These are phyloP conservation scores for Backusella mclennaniae DNA, from an alignment of 192 early-diverging fungal species.

Conservation along the genomic window DNA sequence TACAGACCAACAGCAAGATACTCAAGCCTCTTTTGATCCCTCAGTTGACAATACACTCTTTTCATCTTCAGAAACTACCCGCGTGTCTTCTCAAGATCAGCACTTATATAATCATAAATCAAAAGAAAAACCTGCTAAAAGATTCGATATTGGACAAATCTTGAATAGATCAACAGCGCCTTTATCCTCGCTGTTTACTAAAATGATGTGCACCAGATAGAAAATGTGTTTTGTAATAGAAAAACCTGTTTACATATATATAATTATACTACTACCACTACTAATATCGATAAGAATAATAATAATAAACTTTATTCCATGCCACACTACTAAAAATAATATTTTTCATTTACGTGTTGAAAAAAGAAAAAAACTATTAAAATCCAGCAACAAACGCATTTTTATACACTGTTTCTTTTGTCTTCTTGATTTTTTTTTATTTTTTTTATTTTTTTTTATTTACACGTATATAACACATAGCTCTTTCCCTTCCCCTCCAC, in stretches of 20 bases:
- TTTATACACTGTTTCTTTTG: no score
- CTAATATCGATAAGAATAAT: neutral
- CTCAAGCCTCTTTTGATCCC: neutral
- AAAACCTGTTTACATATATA: neutral
- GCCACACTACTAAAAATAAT: no score
- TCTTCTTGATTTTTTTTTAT: neutral
- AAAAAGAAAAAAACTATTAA: neutral
- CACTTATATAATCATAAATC: neutral
- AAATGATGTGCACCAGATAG: neutral
- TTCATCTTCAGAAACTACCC: neutral
- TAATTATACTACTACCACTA: neutral
- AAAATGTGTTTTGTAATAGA: neutral
- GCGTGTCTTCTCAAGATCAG: neutral
- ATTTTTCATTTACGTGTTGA: neutral
- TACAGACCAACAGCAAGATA: neutral
- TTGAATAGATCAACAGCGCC: neutral
- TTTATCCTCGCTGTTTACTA: neutral
- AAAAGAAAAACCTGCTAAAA: neutral
- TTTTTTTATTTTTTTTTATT: neutral
- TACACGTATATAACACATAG: neutral
- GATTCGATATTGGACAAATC: neutral
- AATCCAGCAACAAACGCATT: neutral
- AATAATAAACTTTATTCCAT: neutral
- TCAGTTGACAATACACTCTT: neutral
- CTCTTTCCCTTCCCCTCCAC: neutral